phyloP scores from a whole-genome alignment of 805 yeast genomes.

The Saccharomycopsis schoenii region DNA sequence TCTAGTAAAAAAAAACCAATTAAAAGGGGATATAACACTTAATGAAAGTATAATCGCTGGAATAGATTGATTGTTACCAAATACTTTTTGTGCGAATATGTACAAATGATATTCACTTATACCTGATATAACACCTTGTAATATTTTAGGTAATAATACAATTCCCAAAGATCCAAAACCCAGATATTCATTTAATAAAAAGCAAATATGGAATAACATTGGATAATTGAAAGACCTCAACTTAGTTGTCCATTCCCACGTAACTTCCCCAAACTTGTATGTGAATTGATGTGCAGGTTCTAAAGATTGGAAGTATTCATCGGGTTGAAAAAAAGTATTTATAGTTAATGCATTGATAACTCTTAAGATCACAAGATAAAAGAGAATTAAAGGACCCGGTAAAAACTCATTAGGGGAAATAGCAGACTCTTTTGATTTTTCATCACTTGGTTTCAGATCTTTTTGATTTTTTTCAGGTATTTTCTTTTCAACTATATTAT shows the following conservation, averaged over 20 bases:
- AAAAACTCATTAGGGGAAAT: background rate
- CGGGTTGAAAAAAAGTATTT: conserved; percentile 86
- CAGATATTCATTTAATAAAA: conserved; percentile 27
- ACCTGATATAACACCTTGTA: conserved; percentile 63
- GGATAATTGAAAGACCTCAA: conserved; percentile 79
- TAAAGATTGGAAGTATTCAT: conserved; percentile 85
- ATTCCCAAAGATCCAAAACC: conserved; percentile 33
- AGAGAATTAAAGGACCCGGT: conserved; percentile 16
- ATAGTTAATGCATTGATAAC: conserved; percentile 53
- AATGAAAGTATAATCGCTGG: conserved; percentile 37
- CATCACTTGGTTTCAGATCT: background rate
- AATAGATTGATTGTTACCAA: conserved; percentile 21
- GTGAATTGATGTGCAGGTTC: conserved; percentile 81
- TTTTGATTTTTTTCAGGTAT: background rate
- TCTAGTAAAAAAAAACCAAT: conserved; percentile 72
- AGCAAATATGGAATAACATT: conserved; percentile 45
- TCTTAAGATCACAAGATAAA: conserved; percentile 34
- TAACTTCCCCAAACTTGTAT: conserved; percentile 70
- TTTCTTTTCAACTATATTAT: background rate
- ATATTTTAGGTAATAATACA: conserved; percentile 47
- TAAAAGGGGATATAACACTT: conserved; percentile 61
- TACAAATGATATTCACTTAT: conserved; percentile 57
- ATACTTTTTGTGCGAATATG: conserved; percentile 31
- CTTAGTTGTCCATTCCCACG: conserved; percentile 90
- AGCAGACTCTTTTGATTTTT: background rate